Percentiles rank a stretch among this genome's conserved stretches.
Conservation (phyloP, 2,329 filamentous ascomycete genomes). For the Xylariomycetidae sp. region DNA sequence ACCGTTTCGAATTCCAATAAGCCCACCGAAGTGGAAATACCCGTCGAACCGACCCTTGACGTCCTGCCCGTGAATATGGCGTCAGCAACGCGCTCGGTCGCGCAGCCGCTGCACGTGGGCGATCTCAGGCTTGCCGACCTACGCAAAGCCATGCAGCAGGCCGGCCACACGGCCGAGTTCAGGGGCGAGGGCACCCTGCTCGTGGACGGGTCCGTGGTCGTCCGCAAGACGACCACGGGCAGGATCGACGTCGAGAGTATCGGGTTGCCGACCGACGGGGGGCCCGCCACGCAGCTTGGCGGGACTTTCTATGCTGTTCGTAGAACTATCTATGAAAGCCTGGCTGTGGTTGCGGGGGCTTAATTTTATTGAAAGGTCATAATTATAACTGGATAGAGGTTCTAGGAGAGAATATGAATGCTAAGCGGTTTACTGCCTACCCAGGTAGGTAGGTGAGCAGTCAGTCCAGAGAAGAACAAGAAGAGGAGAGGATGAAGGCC, state of each 20-base stretch:
- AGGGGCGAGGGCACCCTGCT: conserved; percentile 87
- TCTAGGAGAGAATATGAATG: too few species aligned
- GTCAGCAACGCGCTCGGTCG: conserved; percentile 69
- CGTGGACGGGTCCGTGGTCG: conserved; percentile 81
- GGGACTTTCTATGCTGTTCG: conserved; percentile 84
- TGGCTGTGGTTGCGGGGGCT: conserved; percentile 81
- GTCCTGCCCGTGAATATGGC: conserved; percentile 56
- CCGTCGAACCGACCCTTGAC: conserved; percentile 46
- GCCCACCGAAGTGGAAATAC: conserved; percentile 4
- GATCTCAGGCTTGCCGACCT: conserved; percentile 87
- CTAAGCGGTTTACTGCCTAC: too few species aligned
- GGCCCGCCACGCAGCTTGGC: conserved; percentile 38
- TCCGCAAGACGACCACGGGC: conserved; percentile 83
- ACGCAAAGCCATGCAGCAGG: conserved; percentile 73
- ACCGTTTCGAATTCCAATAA: too few species aligned
- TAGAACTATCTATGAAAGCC: conserved; percentile 84
- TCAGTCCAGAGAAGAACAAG: too few species aligned
- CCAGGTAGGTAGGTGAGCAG: too few species aligned
- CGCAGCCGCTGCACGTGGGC: conserved; percentile 89
- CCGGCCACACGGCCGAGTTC: conserved; percentile 87
- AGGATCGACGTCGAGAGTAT: conserved; percentile 83
- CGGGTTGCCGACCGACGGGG: conserved; percentile 45
- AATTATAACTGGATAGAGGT: too few species aligned
- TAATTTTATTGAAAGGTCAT: too few species aligned
- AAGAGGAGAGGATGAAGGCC: too few species aligned